Evolutionary conservation across 2,329 filamentous ascomycete species (phyloP).

Genomic region (Dactylellina haptotyla): DNA sequence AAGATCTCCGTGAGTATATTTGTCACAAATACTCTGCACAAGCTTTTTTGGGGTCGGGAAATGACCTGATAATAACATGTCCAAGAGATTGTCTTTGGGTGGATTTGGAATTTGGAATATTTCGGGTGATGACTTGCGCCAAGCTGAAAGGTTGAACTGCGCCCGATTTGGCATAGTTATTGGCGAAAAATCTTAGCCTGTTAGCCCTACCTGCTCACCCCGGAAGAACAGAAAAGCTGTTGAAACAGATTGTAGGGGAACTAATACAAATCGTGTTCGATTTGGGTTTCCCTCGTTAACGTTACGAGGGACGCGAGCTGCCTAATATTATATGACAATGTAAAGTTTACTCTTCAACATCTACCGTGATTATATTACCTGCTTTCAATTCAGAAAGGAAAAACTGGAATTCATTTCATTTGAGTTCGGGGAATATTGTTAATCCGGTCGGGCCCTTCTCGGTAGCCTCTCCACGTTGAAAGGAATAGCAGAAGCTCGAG

Average conservation of each 20-base stretch:
- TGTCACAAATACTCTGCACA: constrained; percentile 7
- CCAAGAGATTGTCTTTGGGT: not conserved
- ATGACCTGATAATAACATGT: constrained; percentile 50
- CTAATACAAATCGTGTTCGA: constrained; percentile 1
- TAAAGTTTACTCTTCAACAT: constrained; percentile 4
- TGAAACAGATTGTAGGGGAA: not conserved
- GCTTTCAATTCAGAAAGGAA: not conserved
- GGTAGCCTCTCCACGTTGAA: no score
- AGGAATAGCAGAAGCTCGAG: no score
- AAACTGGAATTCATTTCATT: constrained; percentile 13
- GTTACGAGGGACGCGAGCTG: not conserved
- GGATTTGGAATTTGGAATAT: constrained; percentile 52
- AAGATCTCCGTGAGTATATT: constrained; percentile 11
- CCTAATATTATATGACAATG: constrained; percentile 18
- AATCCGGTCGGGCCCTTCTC: constrained; percentile 19
- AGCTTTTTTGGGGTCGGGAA: not conserved
- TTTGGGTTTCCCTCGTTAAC: not conserved
- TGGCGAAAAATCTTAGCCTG: constrained; percentile 13
- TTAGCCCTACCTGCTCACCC: not conserved
- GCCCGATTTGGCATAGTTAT: constrained; percentile 26
- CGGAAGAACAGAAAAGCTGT: not conserved
- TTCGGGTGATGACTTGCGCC: constrained; percentile 41
- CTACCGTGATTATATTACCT: constrained; percentile 39
- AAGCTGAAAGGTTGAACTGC: constrained; percentile 33
- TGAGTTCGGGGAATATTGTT: constrained; percentile 4